phyloP scores from a whole-genome alignment of 371 early-diverging fungal genomes.

The Actinomucor elegans region DNA sequence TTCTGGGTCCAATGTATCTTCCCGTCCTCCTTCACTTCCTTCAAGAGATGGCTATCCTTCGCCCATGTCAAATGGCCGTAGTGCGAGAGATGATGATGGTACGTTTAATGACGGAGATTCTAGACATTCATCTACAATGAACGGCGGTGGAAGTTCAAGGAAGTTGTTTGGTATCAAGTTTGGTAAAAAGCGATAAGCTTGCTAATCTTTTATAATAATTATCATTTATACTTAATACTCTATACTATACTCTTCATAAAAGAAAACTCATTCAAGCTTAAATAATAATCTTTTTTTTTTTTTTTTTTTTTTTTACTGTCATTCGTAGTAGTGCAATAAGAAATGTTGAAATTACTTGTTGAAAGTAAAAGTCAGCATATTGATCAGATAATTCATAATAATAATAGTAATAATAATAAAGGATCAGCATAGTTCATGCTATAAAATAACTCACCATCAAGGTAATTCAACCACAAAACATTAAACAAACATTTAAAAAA shows the following conservation, averaged over 20 bases:
- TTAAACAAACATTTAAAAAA: constrained; percentile 19
- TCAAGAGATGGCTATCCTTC: constrained; percentile 32
- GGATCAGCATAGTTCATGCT: too few relatives aligned
- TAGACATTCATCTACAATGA: constrained; percentile 27
- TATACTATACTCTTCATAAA: too few relatives aligned
- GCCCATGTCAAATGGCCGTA: constrained; percentile 26
- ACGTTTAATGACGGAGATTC: constrained; percentile 38
- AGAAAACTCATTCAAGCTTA: too few relatives aligned
- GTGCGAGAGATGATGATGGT: constrained; percentile 25
- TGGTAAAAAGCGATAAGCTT: constrained; percentile 35
- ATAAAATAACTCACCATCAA: too few relatives aligned
- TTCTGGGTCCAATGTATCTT: constrained; percentile 26
- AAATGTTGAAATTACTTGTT: too few relatives aligned
- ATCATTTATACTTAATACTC: background rate
- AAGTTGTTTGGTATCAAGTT: constrained; percentile 39
- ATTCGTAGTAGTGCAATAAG: too few relatives aligned
- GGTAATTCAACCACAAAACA: too few relatives aligned
- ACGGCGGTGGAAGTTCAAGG: constrained; percentile 15
- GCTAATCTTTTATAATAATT: background rate
- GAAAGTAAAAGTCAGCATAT: too few relatives aligned
- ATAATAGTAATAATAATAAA: too few relatives aligned
- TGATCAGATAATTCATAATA: too few relatives aligned
- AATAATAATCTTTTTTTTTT: constrained; percentile 1
- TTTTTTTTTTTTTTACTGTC: background rate
- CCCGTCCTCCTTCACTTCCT: constrained; percentile 32